phyloP scores from a whole-genome alignment of 139 green algal species.

The Spirogloea muscicola region DNA sequence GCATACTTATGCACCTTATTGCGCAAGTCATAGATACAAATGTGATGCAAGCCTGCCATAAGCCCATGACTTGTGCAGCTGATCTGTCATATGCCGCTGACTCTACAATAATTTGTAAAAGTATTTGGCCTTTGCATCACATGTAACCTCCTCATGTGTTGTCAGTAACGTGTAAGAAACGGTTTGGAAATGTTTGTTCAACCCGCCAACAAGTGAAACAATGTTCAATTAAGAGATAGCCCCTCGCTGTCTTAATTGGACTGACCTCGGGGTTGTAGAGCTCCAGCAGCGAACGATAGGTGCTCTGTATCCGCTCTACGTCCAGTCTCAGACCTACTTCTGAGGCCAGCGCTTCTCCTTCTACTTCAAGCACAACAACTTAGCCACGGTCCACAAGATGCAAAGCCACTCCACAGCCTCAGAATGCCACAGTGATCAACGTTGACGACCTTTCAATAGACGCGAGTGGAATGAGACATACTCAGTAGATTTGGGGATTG shows the following conservation, averaged over 20 bases:
- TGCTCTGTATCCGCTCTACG: neutral
- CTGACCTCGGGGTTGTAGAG: slow-evolving; percentile 16
- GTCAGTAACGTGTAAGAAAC: neutral
- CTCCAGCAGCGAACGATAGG: slow-evolving; percentile 10
- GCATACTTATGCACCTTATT: neutral
- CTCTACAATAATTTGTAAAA: neutral
- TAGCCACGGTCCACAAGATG: too few species aligned
- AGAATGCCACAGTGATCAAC: neutral
- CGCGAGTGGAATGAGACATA: neutral
- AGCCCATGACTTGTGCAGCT: neutral
- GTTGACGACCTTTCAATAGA: neutral
- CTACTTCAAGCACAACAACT: too few species aligned
- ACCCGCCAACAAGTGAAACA: neutral
- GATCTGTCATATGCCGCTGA: neutral
- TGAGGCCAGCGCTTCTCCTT: neutral
- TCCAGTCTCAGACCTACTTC: neutral
- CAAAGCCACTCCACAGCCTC: too few species aligned
- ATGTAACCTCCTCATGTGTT: neutral
- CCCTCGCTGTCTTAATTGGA: neutral
- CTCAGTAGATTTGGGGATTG: neutral
- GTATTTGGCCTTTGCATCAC: neutral
- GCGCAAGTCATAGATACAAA: neutral
- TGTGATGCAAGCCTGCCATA: neutral
- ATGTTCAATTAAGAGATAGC: neutral
- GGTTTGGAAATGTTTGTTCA: too few species aligned